These are phyloP conservation scores for Microcyclospora pomicola DNA, from an alignment of 2,329 filamentous ascomycete genomes.

Conservation along the genomic window DNA sequence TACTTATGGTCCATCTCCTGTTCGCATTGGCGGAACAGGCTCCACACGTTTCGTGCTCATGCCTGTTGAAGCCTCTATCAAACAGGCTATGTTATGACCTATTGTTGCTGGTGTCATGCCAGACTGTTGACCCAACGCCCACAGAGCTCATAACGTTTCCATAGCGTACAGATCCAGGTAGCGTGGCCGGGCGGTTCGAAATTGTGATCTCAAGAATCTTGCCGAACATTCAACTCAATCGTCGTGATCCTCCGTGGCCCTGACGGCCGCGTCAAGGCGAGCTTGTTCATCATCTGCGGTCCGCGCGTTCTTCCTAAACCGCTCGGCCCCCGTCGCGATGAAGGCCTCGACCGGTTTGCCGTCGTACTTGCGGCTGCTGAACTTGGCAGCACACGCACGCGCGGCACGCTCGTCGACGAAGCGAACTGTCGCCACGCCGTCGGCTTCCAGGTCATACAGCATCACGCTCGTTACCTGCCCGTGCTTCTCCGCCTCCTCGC, in stretches of 20 bases:
- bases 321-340: slow-evolving; percentile 44
- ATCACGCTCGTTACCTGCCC: slow-evolving; percentile 84
- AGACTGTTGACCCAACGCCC: no score
- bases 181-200: no score
- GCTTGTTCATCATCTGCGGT: slow-evolving; percentile 15
- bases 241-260: slow-evolving; percentile 6
- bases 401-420: slow-evolving; percentile 63
- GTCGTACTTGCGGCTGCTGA: slow-evolving; percentile 70
- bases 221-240: neutral
- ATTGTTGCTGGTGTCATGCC: no score
- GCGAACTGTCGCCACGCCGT: slow-evolving; percentile 73
- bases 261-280: neutral
- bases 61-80: no score
- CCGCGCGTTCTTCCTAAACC: slow-evolving; percentile 51
- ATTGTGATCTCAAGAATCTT: neutral
- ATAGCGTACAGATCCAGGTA: no score
- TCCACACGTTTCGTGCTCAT: no score
- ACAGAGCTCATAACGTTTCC: no score
- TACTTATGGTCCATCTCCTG: no score
- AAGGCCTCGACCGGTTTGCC: slow-evolving; percentile 55
- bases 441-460: slow-evolving; percentile 72
- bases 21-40: no score
- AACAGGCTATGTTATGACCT: no score
- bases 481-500: slow-evolving; percentile 75
- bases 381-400: slow-evolving; percentile 50